These are phyloP conservation scores for Glycine latifolia DNA, from an alignment of 306 rosid species.

Conservation along the genomic window DNA sequence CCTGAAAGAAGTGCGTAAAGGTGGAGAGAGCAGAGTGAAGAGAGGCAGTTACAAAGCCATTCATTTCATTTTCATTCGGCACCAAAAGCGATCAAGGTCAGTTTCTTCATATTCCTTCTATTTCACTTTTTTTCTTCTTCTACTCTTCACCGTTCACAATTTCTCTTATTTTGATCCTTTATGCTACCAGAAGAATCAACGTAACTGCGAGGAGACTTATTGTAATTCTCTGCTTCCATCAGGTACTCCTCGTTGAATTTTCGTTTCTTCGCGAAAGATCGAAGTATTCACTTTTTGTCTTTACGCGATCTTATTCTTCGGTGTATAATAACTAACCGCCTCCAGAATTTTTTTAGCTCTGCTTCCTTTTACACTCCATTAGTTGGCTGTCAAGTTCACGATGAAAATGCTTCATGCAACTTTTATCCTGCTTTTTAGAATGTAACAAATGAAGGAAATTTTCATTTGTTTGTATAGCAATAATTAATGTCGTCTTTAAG, in stretches of 20 bases:
- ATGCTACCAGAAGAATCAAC: too few relatives aligned
- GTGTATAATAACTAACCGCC: neutral
- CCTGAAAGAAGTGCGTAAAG: too few relatives aligned
- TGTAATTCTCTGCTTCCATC: neutral
- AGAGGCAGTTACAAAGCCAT: too few relatives aligned
- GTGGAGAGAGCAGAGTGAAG: too few relatives aligned
- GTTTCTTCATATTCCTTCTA: too few relatives aligned
- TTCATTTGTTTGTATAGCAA: neutral
- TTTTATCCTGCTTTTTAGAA: neutral
- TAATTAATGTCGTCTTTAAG: neutral
- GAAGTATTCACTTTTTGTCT: neutral
- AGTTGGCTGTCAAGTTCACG: neutral
- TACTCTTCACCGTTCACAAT: too few relatives aligned
- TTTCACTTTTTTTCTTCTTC: too few relatives aligned
- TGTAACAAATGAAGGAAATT: neutral
- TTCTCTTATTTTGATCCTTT: too few relatives aligned
- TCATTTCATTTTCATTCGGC: too few relatives aligned
- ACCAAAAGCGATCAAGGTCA: too few relatives aligned
- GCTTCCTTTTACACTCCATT: neutral
- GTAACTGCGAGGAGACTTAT: too few relatives aligned
- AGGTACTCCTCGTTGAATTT: conserved; percentile 34
- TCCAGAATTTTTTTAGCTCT: neutral
- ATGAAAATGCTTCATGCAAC: conserved; percentile 15
- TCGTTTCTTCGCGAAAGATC: conserved; percentile 13
- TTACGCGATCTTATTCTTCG: neutral